phyloP scores from a whole-genome alignment of 805 yeast species.

The Suhomyces faveliae region DNA sequence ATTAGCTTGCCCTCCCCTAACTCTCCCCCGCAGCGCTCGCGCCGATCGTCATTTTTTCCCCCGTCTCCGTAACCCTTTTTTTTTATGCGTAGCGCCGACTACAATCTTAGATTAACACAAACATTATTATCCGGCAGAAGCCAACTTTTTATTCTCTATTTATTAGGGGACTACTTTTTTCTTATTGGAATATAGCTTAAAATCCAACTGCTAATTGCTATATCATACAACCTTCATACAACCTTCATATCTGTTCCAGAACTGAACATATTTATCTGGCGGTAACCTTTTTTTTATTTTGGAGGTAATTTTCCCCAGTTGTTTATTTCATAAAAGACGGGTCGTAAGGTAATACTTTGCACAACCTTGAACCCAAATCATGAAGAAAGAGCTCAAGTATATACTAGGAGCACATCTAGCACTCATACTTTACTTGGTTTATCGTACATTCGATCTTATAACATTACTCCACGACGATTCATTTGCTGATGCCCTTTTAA shows the following conservation, averaged over 20 bases:
- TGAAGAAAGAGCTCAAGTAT: constrained; percentile 67
- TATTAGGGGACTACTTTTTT: not conserved
- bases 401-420: constrained; percentile 58
- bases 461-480: constrained; percentile 74
- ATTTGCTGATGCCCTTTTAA: constrained; percentile 58
- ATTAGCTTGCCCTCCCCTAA: not conserved
- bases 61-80: not conserved
- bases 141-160: not conserved
- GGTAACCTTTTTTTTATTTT: not conserved
- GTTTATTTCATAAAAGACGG: not conserved
- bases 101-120: not conserved
- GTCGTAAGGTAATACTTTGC: not conserved
- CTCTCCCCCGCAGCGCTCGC: not conserved
- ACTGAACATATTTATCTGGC: not conserved
- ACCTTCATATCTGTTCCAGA: too few relatives aligned
- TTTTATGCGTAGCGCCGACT: not conserved
- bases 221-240: not conserved
- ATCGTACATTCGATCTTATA: constrained; percentile 67
- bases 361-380: constrained; percentile 14
- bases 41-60: not conserved
- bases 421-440: constrained; percentile 54
- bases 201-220: not conserved
- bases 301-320: not conserved
- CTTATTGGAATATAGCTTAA: not conserved
- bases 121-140: not conserved